A percentile compares a stretch with the other conserved stretches of the same genome.
Evolutionary conservation across 2,329 filamentous ascomycete genomes (phyloP).

Genomic region (Graphilbum ipis-grandicollis): DNA sequence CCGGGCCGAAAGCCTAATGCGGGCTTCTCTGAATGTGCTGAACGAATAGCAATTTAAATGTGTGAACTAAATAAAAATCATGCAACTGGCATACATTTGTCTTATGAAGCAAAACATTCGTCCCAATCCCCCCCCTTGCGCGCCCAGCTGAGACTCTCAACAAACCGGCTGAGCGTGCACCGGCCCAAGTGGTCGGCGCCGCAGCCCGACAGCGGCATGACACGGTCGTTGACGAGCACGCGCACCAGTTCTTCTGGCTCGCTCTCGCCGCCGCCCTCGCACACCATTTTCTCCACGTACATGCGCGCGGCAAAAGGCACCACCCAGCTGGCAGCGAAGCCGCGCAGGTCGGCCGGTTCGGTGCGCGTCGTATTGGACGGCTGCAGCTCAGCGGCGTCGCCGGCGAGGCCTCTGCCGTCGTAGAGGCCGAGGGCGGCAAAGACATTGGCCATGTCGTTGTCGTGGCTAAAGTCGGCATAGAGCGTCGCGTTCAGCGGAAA

Average conservation of each 20-base stretch:
- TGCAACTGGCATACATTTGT: too few relatives aligned
- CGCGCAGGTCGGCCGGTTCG: constrained; percentile 35
- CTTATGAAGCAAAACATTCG: constrained; percentile 34
- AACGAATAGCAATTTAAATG: too few relatives aligned
- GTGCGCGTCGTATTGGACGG: constrained; percentile 31
- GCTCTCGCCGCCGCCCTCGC: constrained; percentile 19
- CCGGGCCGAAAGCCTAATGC: too few relatives aligned
- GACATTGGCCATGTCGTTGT: constrained; percentile 69
- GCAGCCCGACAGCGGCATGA: constrained; percentile 56
- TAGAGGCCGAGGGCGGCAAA: constrained; percentile 67
- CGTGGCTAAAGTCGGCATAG: constrained; percentile 85
- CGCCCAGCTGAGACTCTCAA: constrained; percentile 61
- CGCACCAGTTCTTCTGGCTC: constrained; percentile 58
- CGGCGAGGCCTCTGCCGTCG: constrained; percentile 36
- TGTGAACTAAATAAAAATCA: too few relatives aligned
- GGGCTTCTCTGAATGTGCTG: too few relatives aligned
- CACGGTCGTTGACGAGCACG: constrained; percentile 68
- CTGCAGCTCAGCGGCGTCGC: constrained; percentile 20
- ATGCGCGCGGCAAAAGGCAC: constrained; percentile 69
- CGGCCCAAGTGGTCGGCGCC: constrained; percentile 51
- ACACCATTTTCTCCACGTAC: constrained; percentile 79
- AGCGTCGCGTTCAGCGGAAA: constrained; percentile 55
- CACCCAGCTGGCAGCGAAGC: constrained; percentile 60
- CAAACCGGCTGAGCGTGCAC: constrained; percentile 52
- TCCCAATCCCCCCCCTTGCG: constrained; percentile 56